These are phyloP conservation scores for Tremellales sp. DNA, from an alignment of 1,284 basidiomycete genomes.

Conservation along the genomic window DNA sequence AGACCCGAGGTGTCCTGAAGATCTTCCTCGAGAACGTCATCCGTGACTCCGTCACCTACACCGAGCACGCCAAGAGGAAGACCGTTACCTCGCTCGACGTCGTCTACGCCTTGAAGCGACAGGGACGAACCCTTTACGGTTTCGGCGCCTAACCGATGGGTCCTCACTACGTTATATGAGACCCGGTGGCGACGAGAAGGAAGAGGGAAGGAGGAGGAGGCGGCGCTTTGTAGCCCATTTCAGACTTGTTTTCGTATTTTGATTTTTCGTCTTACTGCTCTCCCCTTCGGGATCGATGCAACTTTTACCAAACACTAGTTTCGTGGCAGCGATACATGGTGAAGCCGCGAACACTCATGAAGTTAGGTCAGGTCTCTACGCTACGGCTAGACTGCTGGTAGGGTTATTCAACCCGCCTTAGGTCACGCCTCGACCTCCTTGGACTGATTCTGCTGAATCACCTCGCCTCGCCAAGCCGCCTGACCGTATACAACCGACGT, in stretches of 20 bases:
- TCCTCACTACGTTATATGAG: no score
- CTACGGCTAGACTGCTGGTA: not conserved
- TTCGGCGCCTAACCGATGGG: constrained; percentile 67
- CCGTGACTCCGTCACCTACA: constrained; percentile 82
- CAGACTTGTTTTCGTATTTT: not conserved
- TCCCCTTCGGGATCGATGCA: not conserved
- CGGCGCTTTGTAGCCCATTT: not conserved
- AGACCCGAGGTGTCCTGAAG: constrained; percentile 79
- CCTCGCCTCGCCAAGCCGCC: constrained; percentile 17
- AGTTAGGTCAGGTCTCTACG: not conserved
- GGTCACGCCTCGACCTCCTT: not conserved
- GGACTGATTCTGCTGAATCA: no score
- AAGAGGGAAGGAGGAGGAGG: not conserved
- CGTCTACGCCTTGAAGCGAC: constrained; percentile 89
- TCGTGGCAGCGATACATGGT: not conserved
- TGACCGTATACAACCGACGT: constrained; percentile 16
- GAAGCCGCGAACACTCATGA: no score
- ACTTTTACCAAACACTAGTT: not conserved
- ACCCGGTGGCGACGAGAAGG: no score
- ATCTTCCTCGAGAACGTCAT: constrained; percentile 66
- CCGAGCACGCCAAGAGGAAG: constrained; percentile 90
- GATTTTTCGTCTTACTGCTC: not conserved
- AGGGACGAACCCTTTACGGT: constrained; percentile 82
- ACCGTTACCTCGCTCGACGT: constrained; percentile 74
- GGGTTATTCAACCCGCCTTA: not conserved